Percentiles rank a stretch among this genome's conserved stretches.
Conservation (phyloP, 1,284 basidiomycete genomes). For the Heterobasidion irregulare region DNA sequence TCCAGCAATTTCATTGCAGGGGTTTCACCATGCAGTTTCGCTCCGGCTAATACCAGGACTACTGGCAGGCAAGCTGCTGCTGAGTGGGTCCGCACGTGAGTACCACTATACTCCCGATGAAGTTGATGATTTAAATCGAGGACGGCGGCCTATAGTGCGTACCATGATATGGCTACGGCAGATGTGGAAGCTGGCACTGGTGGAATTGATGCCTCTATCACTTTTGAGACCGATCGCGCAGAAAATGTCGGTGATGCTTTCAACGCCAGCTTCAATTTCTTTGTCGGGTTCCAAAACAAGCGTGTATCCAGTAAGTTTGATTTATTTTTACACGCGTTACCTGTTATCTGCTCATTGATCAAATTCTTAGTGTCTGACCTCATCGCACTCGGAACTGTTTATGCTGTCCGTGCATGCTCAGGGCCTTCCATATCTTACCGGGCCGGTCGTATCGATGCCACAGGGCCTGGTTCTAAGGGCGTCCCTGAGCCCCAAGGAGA, state of each 20-base stretch:
- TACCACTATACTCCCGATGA: no score
- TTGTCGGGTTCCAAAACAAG: not conserved
- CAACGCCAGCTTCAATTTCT: not conserved
- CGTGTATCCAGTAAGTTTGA: not conserved
- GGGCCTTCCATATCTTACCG: not conserved
- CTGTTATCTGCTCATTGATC: not conserved
- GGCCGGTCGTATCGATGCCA: not conserved
- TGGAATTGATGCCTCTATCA: not conserved
- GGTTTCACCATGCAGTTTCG: no score
- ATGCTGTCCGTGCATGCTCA: not conserved
- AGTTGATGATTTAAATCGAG: no score
- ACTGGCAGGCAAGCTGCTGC: not conserved
- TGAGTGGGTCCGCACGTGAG: not conserved
- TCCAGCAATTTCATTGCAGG: no score
- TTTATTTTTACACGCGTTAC: not conserved
- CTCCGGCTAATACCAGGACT: not conserved
- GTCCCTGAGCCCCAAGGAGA: not conserved
- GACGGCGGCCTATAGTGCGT: no score
- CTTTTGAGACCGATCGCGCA: not conserved
- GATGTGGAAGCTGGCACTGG: not conserved
- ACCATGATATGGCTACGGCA: not conserved
- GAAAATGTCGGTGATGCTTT: not conserved
- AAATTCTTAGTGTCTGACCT: not conserved
- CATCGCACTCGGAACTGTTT: not conserved
- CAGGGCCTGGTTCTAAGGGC: not conserved